A percentile compares a stretch with the other conserved stretches of the same genome.
Conservation (phyloP, 2,329 filamentous ascomycete genomes). For the Hymenoscyphus scutula region DNA sequence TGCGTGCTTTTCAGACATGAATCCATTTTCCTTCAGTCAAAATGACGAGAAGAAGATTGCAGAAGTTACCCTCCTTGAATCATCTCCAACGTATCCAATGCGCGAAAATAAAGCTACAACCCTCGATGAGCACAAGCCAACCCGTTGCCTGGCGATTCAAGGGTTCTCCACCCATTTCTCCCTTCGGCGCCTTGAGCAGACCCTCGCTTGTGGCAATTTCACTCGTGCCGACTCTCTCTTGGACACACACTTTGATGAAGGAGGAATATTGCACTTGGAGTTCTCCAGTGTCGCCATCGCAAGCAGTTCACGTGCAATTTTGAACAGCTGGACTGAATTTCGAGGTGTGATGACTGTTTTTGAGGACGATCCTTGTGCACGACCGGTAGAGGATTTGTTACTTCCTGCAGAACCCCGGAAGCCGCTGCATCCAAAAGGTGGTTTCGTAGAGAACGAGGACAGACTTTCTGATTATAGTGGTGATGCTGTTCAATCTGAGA, state of each 20-base stretch:
- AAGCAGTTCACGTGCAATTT: conserved; percentile 18
- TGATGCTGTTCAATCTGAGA: not conserved
- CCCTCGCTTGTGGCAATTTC: conserved; percentile 13
- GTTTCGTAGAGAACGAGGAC: conserved; percentile 4
- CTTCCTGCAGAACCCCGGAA: conserved; percentile 9
- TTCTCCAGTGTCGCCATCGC: conserved; percentile 27
- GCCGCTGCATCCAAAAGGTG: conserved; percentile 13
- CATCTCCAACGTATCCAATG: conserved; percentile 30
- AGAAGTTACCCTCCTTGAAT: conserved; percentile 21
- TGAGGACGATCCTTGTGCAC: conserved; percentile 29
- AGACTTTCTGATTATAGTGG: not conserved
- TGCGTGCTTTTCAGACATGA: conserved; percentile 16
- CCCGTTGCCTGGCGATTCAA: conserved; percentile 27
- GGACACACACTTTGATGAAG: conserved; percentile 27
- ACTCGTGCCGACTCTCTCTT: conserved; percentile 18
- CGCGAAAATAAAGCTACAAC: not conserved
- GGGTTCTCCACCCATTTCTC: conserved; percentile 18
- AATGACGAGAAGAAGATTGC: conserved; percentile 9
- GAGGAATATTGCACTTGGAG: conserved; percentile 24
- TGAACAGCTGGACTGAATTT: conserved; percentile 19
- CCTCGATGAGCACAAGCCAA: conserved; percentile 11
- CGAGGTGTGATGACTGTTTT: conserved; percentile 18
- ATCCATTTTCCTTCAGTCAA: conserved; percentile 21
- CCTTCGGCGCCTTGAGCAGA: conserved; percentile 12
- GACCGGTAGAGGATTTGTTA: conserved; percentile 25